Evolutionary conservation across 2,329 filamentous ascomycete genomes (phyloP).

Genomic region (Calonectria multiphialidica): DNA sequence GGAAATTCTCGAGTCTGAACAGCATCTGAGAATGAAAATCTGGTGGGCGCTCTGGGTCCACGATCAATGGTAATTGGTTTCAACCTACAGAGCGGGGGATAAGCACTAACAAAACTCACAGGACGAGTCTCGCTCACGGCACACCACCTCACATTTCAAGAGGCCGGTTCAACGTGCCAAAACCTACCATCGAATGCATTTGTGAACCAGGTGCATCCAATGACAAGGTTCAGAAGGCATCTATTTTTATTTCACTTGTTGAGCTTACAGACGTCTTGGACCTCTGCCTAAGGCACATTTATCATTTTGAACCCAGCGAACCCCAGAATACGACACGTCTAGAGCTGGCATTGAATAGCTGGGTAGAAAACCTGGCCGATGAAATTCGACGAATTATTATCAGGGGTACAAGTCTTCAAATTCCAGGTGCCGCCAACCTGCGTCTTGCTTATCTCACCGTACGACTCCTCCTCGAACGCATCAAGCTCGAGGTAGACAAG

Average conservation of each 20-base stretch:
- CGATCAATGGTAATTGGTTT: constrained; percentile 62
- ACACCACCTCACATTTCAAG: constrained; percentile 62
- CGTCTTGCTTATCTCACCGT: constrained; percentile 63
- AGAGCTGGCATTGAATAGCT: constrained; percentile 54
- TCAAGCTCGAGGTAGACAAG: constrained; percentile 58
- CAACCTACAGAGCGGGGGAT: background rate
- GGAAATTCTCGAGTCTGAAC: constrained; percentile 65
- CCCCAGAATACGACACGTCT: constrained; percentile 45
- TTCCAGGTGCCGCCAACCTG: constrained; percentile 62
- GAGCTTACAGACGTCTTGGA: constrained; percentile 56
- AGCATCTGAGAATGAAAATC: constrained; percentile 62
- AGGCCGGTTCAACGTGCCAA: constrained; percentile 61
- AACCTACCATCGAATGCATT: constrained; percentile 53
- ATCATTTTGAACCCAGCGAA: constrained; percentile 48
- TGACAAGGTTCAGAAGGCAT: constrained; percentile 42
- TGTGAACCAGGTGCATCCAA: constrained; percentile 35
- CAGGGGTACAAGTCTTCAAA: constrained; percentile 54
- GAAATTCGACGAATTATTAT: constrained; percentile 55
- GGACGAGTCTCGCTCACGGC: constrained; percentile 65
- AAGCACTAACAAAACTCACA: constrained; percentile 37
- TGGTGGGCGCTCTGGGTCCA: constrained; percentile 69
- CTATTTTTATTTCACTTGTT: constrained; percentile 59
- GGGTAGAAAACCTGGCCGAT: constrained; percentile 57
- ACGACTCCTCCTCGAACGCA: constrained; percentile 59
- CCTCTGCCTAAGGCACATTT: constrained; percentile 48